Conservation (phyloP, 176 grass and related monocot species). For the Luzula sylvatica region DNA sequence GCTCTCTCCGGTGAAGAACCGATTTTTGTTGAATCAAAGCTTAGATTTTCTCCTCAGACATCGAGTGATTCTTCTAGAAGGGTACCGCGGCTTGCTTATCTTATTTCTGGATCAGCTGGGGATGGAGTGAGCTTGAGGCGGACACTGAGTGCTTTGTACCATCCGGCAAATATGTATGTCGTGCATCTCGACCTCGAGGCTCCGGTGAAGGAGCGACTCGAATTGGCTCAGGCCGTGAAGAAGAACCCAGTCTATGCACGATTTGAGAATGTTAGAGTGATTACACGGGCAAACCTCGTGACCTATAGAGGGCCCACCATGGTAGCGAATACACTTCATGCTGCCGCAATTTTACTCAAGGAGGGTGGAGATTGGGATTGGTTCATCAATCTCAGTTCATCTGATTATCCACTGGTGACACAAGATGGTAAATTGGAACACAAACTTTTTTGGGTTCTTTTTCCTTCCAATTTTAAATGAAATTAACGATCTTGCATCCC, state of each 20-base stretch:
- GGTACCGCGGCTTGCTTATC: slow-evolving; percentile 63
- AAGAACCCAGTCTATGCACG: slow-evolving; percentile 42
- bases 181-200: slow-evolving; percentile 85
- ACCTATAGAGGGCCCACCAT: slow-evolving; percentile 86
- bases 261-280: slow-evolving; percentile 57
- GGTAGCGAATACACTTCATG: slow-evolving; percentile 91
- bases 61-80: background rate
- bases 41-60: slow-evolving; percentile 11
- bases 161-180: slow-evolving; percentile 58
- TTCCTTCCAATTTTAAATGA: background rate
- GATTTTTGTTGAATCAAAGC: slow-evolving; percentile 86
- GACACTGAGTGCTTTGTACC: slow-evolving; percentile 62
- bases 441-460: background rate
- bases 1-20: slow-evolving; percentile 33
- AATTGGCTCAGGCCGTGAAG: slow-evolving; percentile 35
- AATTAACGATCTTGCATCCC: background rate
- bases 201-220: slow-evolving; percentile 46
- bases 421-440: slow-evolving; percentile 61
- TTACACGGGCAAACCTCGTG: slow-evolving; percentile 74
- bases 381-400: slow-evolving; percentile 89
- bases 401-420: slow-evolving; percentile 77
- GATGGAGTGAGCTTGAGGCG: slow-evolving; percentile 55
- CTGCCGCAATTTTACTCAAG: slow-evolving; percentile 58
- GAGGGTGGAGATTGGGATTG: slow-evolving; percentile 75
- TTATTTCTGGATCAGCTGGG: slow-evolving; percentile 67